Conservation (phyloP, 768 basidiomycete species). For the Cubamyces sp. region DNA sequence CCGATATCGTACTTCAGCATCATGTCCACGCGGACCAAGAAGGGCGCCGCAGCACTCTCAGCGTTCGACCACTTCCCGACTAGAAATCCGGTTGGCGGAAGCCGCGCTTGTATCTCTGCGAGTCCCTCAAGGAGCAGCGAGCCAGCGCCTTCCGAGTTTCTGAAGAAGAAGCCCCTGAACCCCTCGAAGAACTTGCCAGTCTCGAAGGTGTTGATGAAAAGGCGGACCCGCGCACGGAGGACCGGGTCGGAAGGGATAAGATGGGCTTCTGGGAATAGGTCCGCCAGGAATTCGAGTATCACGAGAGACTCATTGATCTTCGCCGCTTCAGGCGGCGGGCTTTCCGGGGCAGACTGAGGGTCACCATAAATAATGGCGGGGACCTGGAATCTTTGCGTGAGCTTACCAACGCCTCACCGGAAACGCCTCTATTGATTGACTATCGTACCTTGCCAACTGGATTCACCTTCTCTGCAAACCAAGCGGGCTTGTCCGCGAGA, state of each 20-base stretch:
- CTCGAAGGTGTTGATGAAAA: constrained; percentile 56
- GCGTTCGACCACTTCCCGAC: constrained; percentile 56
- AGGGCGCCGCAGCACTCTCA: constrained; percentile 61
- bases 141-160: constrained; percentile 39
- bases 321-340: constrained; percentile 58
- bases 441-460: constrained; percentile 58
- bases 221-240: constrained; percentile 56
- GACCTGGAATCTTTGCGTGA: constrained; percentile 39
- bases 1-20: not conserved
- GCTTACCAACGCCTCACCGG: no score
- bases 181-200: constrained; percentile 45
- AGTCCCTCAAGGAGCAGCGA: constrained; percentile 47
- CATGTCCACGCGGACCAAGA: constrained; percentile 55
- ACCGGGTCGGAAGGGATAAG: constrained; percentile 61
- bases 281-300: constrained; percentile 67
- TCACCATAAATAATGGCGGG: constrained; percentile 65
- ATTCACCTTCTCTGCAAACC: constrained; percentile 68
- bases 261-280: constrained; percentile 50
- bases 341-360: constrained; percentile 53
- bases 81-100: constrained; percentile 47
- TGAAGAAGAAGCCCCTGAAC: constrained; percentile 40
- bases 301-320: constrained; percentile 67
- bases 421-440: no score
- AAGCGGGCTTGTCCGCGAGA: constrained; percentile 63
- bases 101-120: constrained; percentile 51